A percentile compares a stretch with the other conserved stretches of the same genome.
phyloP scores from a whole-genome alignment of 352 stramenopile genomes.

The Saprolegnia parasitica region DNA sequence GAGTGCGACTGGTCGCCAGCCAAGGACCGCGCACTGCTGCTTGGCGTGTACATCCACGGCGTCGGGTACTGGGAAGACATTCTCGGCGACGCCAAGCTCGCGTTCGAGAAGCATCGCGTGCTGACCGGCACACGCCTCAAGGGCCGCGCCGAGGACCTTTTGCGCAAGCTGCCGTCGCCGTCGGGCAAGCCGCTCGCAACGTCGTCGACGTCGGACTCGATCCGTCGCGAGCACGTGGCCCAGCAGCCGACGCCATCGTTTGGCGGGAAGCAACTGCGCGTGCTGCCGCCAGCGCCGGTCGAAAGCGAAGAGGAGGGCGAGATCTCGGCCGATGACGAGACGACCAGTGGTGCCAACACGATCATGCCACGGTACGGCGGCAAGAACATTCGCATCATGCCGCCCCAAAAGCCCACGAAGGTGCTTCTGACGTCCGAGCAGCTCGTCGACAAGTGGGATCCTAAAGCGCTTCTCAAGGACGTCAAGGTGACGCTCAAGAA shows the following conservation, averaged over 20 bases:
- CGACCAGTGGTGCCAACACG: not conserved
- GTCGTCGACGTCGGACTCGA: conserved; percentile 14
- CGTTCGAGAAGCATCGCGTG: conserved; percentile 73
- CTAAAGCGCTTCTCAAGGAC: conserved; percentile 63
- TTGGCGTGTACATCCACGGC: conserved; percentile 80
- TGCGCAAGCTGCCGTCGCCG: conserved; percentile 65
- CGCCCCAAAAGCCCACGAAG: not conserved
- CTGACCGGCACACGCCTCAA: conserved; percentile 80
- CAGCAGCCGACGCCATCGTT: conserved; percentile 14
- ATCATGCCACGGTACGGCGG: conserved; percentile 11
- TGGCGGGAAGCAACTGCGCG: conserved; percentile 19
- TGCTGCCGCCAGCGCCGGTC: not conserved
- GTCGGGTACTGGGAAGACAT: conserved; percentile 86
- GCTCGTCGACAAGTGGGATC: conserved; percentile 74
- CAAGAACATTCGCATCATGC: conserved; percentile 26
- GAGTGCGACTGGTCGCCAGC: conserved; percentile 73
- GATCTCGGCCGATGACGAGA: conserved; percentile 5
- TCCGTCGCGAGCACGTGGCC: conserved; percentile 23
- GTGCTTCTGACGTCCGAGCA: conserved; percentile 47
- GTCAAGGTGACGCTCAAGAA: conserved; percentile 82
- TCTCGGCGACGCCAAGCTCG: conserved; percentile 70
- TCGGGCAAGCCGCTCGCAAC: not conserved
- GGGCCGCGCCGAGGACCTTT: conserved; percentile 75
- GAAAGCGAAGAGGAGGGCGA: conserved; percentile 26
- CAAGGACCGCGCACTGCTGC: conserved; percentile 73